Conservation (phyloP, 2,329 filamentous ascomycete genomes). For the Teratosphaeria pseudoeucalypti region DNA sequence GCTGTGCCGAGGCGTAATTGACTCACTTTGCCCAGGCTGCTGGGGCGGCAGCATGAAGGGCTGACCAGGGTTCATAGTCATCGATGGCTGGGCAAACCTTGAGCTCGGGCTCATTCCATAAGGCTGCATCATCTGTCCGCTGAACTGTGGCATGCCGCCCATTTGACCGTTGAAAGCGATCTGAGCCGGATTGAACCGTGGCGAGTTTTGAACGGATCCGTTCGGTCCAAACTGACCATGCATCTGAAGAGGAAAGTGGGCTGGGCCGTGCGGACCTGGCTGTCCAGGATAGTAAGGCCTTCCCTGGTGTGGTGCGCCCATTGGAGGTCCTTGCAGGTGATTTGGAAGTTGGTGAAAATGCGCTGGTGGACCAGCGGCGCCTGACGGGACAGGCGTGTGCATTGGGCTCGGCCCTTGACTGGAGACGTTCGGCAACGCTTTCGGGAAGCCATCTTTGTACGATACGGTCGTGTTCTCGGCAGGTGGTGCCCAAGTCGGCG, state of each 20-base stretch:
- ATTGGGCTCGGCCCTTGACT: slow-evolving; percentile 50
- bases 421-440: slow-evolving; percentile 31
- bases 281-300: slow-evolving; percentile 62
- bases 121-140: slow-evolving; percentile 56
- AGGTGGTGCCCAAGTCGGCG: slow-evolving; percentile 57
- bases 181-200: slow-evolving; percentile 55
- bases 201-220: slow-evolving; percentile 71
- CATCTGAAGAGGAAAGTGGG: slow-evolving; percentile 75
- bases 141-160: slow-evolving; percentile 41
- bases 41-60: slow-evolving; percentile 15
- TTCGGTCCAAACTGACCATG: slow-evolving; percentile 61
- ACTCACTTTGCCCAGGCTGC: slow-evolving; percentile 1
- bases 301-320: slow-evolving; percentile 61
- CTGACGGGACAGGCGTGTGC: slow-evolving; percentile 46
- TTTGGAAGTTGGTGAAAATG: slow-evolving; percentile 61
- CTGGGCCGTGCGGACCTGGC: slow-evolving; percentile 60
- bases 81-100: slow-evolving; percentile 32
- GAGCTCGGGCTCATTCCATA: slow-evolving; percentile 60
- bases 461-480: slow-evolving; percentile 66
- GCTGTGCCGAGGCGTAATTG: background rate
- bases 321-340: slow-evolving; percentile 66
- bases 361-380: slow-evolving; percentile 67
- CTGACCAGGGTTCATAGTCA: slow-evolving; percentile 7
- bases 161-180: slow-evolving; percentile 43
- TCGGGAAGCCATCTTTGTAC: slow-evolving; percentile 72